Evolutionary conservation across 192 early-diverging fungal species (phyloP).

Genomic region (Backusella tarrabulga): DNA sequence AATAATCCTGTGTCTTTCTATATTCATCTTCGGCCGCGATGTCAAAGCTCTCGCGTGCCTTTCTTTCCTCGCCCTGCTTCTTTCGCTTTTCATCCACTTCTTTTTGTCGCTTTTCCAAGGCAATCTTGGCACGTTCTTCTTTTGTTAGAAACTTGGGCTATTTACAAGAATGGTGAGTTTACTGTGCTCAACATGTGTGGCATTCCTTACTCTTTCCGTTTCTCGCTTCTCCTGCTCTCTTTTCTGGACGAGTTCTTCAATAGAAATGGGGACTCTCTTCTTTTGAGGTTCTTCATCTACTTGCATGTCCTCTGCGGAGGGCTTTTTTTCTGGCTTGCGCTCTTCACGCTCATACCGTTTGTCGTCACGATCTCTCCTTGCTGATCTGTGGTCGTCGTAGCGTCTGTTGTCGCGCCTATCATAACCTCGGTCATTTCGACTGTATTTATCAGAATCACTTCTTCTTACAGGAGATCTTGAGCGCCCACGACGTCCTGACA

Average conservation of each 20-base stretch:
- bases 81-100: constrained; percentile 75
- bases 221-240: constrained; percentile 63
- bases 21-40: constrained; percentile 42
- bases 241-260: constrained; percentile 74
- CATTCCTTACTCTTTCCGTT: constrained; percentile 50
- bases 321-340: constrained; percentile 10
- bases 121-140: constrained; percentile 83
- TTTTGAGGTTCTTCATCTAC: neutral
- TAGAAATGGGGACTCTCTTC: constrained; percentile 64
- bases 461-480: constrained; percentile 23
- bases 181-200: too few relatives aligned
- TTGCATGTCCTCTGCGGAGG: neutral
- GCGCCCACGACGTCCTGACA: constrained; percentile 1
- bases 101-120: constrained; percentile 76
- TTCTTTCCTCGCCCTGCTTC: constrained; percentile 62
- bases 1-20: constrained; percentile 39
- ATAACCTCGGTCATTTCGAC: constrained; percentile 34
- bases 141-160: constrained; percentile 88
- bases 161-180: neutral
- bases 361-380: constrained; percentile 37
- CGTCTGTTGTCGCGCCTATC: constrained; percentile 27
- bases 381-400: constrained; percentile 29
- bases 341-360: constrained; percentile 22
- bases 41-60: constrained; percentile 54
- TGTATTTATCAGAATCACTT: constrained; percentile 38